Percentiles rank a stretch among this genome's conserved stretches.
These are phyloP conservation scores for Scedosporium dehoogii DNA, from an alignment of 2,329 filamentous ascomycete species.

Conservation along the genomic window DNA sequence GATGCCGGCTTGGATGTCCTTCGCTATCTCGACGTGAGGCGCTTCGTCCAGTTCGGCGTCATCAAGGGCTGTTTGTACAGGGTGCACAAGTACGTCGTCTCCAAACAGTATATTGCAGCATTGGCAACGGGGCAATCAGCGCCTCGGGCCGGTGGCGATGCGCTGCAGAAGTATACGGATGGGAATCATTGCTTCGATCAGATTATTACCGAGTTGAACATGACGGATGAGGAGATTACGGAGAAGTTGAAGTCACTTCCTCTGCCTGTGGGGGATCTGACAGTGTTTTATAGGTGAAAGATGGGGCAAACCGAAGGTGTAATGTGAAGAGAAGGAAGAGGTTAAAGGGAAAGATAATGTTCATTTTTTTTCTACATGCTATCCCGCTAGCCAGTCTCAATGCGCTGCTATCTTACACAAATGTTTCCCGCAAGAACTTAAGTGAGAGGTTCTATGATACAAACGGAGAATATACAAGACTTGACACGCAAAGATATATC, in stretches of 20 bases:
- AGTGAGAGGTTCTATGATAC: conserved; percentile 1
- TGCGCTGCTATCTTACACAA: conserved; percentile 2
- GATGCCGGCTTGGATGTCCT: conserved; percentile 56
- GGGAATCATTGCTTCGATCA: conserved; percentile 71
- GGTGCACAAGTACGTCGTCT: conserved; percentile 82
- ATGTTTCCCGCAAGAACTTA: background rate
- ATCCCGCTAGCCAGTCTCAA: background rate
- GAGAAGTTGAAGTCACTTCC: conserved; percentile 52
- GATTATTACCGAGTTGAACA: conserved; percentile 66
- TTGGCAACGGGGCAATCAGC: conserved; percentile 44
- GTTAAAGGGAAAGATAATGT: background rate
- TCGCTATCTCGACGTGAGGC: conserved; percentile 71
- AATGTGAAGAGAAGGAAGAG: background rate
- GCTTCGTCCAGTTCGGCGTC: conserved; percentile 89
- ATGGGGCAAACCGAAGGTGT: background rate
- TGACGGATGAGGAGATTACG: conserved; percentile 62
- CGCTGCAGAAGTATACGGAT: conserved; percentile 59
- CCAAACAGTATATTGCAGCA: conserved; percentile 48
- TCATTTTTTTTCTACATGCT: background rate
- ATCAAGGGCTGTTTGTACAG: conserved; percentile 93
- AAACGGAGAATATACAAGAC: background rate
- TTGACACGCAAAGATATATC: background rate
- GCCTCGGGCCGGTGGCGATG: conserved; percentile 31
- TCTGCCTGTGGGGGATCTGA: conserved; percentile 40
- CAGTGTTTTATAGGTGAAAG: conserved; percentile 40